Evolutionary conservation across 352 stramenopile species (phyloP).

Genomic region (Peronospora belbahrii): DNA sequence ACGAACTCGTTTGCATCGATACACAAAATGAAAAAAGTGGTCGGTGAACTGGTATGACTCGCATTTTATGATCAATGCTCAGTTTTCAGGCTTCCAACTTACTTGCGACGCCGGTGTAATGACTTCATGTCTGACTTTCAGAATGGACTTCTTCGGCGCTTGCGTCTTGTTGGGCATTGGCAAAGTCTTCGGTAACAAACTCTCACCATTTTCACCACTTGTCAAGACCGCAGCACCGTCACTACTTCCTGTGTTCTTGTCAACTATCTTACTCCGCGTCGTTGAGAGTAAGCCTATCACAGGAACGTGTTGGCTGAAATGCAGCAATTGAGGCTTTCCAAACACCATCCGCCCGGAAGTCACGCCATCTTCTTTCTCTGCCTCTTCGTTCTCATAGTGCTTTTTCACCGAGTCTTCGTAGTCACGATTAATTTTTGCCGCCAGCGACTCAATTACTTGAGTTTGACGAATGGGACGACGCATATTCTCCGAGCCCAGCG

Average conservation of each 20-base stretch:
- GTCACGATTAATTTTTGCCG: slow-evolving; percentile 39
- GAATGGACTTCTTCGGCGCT: slow-evolving; percentile 46
- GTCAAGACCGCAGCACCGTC: background rate
- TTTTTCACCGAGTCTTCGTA: slow-evolving; percentile 43
- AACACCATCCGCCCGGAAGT: slow-evolving; percentile 37
- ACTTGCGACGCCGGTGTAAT: slow-evolving; percentile 33
- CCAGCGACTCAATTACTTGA: slow-evolving; percentile 50
- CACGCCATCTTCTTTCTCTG: slow-evolving; percentile 19
- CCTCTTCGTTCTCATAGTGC: slow-evolving; percentile 19
- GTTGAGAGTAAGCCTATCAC: slow-evolving; percentile 39
- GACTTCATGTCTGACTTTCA: slow-evolving; percentile 34
- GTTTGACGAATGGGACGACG: slow-evolving; percentile 42
- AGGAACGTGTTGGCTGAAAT: slow-evolving; percentile 28
- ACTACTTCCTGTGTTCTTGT: background rate
- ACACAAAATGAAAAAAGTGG: too few species aligned
- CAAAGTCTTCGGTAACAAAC: slow-evolving; percentile 15
- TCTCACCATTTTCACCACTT: slow-evolving; percentile 5
- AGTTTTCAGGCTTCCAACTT: slow-evolving; percentile 22
- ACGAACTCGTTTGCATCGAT: background rate
- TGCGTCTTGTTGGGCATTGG: slow-evolving; percentile 36
- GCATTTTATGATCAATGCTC: too few species aligned
- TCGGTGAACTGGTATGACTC: too few species aligned
- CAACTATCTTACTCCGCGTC: slow-evolving; percentile 28
- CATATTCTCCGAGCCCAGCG: slow-evolving; percentile 49
- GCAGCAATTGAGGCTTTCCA: slow-evolving; percentile 37